A percentile compares a stretch with the other conserved stretches of the same genome.
Evolutionary conservation across 371 early-diverging fungal genomes (phyloP).

Genomic region (Rhizomucor pusillus): DNA sequence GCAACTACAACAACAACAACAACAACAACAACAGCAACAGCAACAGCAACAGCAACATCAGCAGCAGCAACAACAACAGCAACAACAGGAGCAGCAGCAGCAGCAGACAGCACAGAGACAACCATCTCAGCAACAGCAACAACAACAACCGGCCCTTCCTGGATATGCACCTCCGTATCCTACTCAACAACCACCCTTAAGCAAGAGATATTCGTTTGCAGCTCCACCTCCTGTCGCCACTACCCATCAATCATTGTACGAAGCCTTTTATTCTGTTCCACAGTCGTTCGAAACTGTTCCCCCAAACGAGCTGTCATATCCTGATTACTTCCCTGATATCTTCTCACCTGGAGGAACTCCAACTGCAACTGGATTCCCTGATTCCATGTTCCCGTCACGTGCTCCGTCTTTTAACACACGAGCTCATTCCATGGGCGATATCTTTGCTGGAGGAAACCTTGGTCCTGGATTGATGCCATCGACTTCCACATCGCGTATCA

Average conservation of each 20-base stretch:
- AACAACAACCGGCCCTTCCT: neutral
- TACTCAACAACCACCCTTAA: no score
- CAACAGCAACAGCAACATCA: neutral
- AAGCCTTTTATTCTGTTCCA: slow-evolving; percentile 54
- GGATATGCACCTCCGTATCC: no score
- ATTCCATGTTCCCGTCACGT: slow-evolving; percentile 14
- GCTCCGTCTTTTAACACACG: slow-evolving; percentile 9
- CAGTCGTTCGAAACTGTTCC: slow-evolving; percentile 45
- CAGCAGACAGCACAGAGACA: slow-evolving; percentile 5
- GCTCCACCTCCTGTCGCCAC: neutral
- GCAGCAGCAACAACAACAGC: slow-evolving; percentile 7
- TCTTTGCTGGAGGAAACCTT: neutral
- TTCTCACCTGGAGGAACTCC: slow-evolving; percentile 32
- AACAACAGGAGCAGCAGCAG: neutral
- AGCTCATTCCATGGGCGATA: slow-evolving; percentile 9
- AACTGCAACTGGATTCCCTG: slow-evolving; percentile 2
- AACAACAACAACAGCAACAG: neutral
- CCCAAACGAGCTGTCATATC: slow-evolving; percentile 41
- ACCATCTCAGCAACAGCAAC: slow-evolving; percentile 4
- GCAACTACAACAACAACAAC: slow-evolving; percentile 8
- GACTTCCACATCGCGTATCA: slow-evolving; percentile 17
- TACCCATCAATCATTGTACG: slow-evolving; percentile 25
- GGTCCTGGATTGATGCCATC: slow-evolving; percentile 3
- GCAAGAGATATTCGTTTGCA: neutral
- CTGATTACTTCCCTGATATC: slow-evolving; percentile 46